Percentiles rank a stretch among this genome's conserved stretches.
Conservation (phyloP, 139 green algal genomes). For the Micromonas pusilla region DNA sequence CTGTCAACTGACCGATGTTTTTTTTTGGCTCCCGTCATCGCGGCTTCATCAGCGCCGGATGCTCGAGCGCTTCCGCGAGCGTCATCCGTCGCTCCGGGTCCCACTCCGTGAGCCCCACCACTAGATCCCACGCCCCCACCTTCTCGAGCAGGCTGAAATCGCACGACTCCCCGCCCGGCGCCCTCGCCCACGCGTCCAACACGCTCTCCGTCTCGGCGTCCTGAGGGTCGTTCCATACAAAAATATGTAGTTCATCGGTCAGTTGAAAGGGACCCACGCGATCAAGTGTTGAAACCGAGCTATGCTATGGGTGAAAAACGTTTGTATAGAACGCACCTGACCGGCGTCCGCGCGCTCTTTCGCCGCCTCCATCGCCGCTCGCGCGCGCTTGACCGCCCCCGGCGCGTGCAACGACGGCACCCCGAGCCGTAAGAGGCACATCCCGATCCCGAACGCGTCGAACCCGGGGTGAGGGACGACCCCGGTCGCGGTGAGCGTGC, state of each 20-base stretch:
- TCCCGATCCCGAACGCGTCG: conserved; percentile 4
- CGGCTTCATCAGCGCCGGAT: conserved; percentile 84
- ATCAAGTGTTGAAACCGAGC: too few relatives aligned
- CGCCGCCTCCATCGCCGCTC: not conserved
- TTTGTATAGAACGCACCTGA: not conserved
- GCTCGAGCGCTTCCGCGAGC: conserved; percentile 67
- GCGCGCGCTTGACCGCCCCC: not conserved
- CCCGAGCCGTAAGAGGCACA: conserved; percentile 14
- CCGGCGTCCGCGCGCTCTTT: not conserved
- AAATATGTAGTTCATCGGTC: too few relatives aligned
- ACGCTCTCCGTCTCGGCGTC: not conserved
- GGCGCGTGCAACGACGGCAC: not conserved
- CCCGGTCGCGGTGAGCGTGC: not conserved
- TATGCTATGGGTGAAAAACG: too few relatives aligned
- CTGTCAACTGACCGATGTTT: too few relatives aligned
- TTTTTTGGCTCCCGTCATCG: too few relatives aligned
- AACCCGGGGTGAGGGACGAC: not conserved
- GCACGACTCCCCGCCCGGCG: not conserved
- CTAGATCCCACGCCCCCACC: not conserved
- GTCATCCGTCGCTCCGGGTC: conserved; percentile 25
- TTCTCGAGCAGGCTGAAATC: not conserved
- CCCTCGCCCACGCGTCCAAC: not conserved
- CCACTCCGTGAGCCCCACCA: conserved; percentile 21
- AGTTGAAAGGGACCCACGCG: too few relatives aligned
- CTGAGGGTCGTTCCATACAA: too few relatives aligned